A percentile compares a stretch with the other conserved stretches of the same genome.
Conservation (phyloP, 192 early-diverging fungal genomes). For the Backusella tuberculispora region DNA sequence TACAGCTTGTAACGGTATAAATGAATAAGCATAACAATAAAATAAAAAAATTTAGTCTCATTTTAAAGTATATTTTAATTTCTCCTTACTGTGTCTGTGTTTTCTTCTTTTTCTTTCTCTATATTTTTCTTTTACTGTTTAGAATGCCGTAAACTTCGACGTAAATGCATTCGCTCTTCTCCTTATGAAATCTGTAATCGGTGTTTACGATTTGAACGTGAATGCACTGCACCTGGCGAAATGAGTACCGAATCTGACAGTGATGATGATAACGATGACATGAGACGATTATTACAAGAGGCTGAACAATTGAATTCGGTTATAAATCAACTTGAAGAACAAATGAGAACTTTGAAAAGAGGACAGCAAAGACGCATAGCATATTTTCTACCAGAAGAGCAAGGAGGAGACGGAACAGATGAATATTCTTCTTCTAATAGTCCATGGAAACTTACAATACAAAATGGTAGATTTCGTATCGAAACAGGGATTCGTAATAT, state of each 20-base stretch:
- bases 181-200: not conserved
- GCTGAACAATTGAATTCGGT: not conserved
- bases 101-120: not conserved
- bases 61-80: not conserved
- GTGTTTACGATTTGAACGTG: not conserved
- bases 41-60: not conserved
- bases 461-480: not conserved
- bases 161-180: conserved; percentile 2
- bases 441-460: not conserved
- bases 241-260: not conserved
- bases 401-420: not conserved
- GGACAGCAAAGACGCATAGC: not conserved
- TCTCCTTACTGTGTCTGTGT: not conserved
- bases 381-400: not conserved
- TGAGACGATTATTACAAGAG: not conserved
- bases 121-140: not conserved
- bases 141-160: conserved; percentile 13
- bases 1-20: conserved; percentile 1
- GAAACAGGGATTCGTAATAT: conserved; percentile 12
- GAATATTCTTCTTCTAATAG: not conserved
- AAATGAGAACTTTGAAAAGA: not conserved
- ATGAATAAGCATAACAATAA: not conserved
- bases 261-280: conserved; percentile 3
- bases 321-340: not conserved
- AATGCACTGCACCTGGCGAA: not conserved